A percentile compares a stretch with the other conserved stretches of the same genome.
phyloP scores from a whole-genome alignment of 1,139 yeast genomes.

The Neolecta irregularis region DNA sequence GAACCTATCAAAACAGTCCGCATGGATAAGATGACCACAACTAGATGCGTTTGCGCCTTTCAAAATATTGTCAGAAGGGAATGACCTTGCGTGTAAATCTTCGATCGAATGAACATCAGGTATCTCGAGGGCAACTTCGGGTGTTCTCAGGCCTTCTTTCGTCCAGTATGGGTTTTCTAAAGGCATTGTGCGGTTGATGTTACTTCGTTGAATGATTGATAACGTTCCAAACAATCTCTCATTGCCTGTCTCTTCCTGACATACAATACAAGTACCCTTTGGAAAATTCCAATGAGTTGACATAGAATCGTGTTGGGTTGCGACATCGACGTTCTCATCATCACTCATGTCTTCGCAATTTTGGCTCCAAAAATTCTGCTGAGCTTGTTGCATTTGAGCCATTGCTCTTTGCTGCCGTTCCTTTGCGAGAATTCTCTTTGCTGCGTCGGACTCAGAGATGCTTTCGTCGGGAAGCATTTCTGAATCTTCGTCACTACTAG shows the following conservation, averaged over 20 bases:
- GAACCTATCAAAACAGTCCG: slow-evolving; percentile 55
- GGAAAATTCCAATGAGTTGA: slow-evolving; percentile 55
- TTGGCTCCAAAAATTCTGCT: slow-evolving; percentile 43
- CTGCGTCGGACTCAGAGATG: too few relatives aligned
- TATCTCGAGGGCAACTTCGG: slow-evolving; percentile 35
- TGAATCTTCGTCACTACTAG: too few relatives aligned
- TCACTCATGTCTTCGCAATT: slow-evolving; percentile 19
- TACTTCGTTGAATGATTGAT: slow-evolving; percentile 41
- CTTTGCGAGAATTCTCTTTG: slow-evolving; percentile 53
- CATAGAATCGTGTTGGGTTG: slow-evolving; percentile 15
- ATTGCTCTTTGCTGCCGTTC: slow-evolving; percentile 57
- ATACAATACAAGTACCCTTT: slow-evolving; percentile 66
- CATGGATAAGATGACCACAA: slow-evolving; percentile 93
- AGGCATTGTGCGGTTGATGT: slow-evolving; percentile 51
- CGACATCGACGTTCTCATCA: slow-evolving; percentile 14
- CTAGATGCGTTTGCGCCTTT: slow-evolving; percentile 42
- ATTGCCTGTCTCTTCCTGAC: slow-evolving; percentile 64
- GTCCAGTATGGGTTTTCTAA: slow-evolving; percentile 52
- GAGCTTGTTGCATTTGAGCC: slow-evolving; percentile 69
- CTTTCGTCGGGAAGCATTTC: too few relatives aligned
- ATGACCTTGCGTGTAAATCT: slow-evolving; percentile 23
- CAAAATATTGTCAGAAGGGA: slow-evolving; percentile 24
- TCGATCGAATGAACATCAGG: slow-evolving; percentile 13
- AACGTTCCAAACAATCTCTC: slow-evolving; percentile 67
- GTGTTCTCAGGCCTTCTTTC: slow-evolving; percentile 41